These are phyloP conservation scores for peach (Prunus persica) DNA, from an alignment of 306 rosid genomes.

Conservation along the genomic window Prunus_persica_NCBIv2 NC_034009.1:44960001-44960500, in stretches of 20 bases:
- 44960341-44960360: slow-evolving; percentile 71
- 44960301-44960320: slow-evolving; percentile 42
- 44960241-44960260: slow-evolving; percentile 99
- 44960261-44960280: slow-evolving; percentile 89
- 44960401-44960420: slow-evolving; percentile 7
- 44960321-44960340: slow-evolving; percentile 38
- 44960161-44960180: slow-evolving; percentile 52
- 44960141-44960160: slow-evolving; percentile 52
- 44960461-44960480: background rate
- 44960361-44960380: background rate
- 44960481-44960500: background rate
- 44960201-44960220: slow-evolving; percentile 66
- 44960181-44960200: slow-evolving; percentile 51
- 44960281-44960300: slow-evolving; percentile 49
- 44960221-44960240: slow-evolving; percentile 84
- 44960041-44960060: slow-evolving; percentile 66
- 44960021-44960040: slow-evolving; percentile 62
- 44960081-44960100: slow-evolving; percentile 51
- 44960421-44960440: slow-evolving; percentile 1
- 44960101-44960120: slow-evolving; percentile 42
- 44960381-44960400: slow-evolving; percentile 5
- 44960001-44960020: slow-evolving; percentile 35
- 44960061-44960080: slow-evolving; percentile 42
- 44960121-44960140: slow-evolving; percentile 53
- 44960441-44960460: slow-evolving; percentile 9